Evolutionary conservation across 371 early-diverging fungal species (phyloP), one percentile per base, ranked within the genome.

Genomic region (Nosema muscidifuracis): DNA sequence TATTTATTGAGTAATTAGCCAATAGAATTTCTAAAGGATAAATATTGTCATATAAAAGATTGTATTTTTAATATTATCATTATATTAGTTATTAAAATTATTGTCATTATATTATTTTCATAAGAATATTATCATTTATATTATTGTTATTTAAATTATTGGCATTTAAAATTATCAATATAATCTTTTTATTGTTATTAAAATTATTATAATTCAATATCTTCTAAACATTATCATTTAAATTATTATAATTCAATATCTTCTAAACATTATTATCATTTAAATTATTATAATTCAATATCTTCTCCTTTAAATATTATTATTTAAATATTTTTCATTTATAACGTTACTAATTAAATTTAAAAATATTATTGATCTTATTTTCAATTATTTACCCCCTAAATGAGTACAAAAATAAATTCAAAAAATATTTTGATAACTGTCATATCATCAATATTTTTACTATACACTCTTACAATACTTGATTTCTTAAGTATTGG

Each of bases 401-500:
- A n/a, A 47, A 13, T 20, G 18, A 13, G 3, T 47, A 10, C 20
- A n/a, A 47, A 10, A 20, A n/a, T n/a, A n/a, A n/a, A 47, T 12
- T 10, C 4, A n/a, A 38, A 38, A 38, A 47, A 47, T 47, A 10
- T 47, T n/a, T 10, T 47, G 6, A 47, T 47, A 10, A 47, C 65
- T 31, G 4, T 65, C 7, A 2, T 50, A n/a, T 65, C 65, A 10
- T 51, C 53, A 30, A 50, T 24, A 47, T 65, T 65, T 50, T 38
- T 65, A n/a, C n/a, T 65, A 10, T 51, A 34, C 2, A 65, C 51
- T 30, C 30, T 65, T 20, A 65, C 65, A 1, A 30, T 53, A 1
- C 16, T 65, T 16, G 65, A 65, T 53, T 31, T 65, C 4, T 53
- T 65, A 20, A 33, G 34, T 24, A 51, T 65, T 31, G 65, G 65